Conservation (phyloP, 352 stramenopile species). For the Pythium phragmiticola region DNA sequence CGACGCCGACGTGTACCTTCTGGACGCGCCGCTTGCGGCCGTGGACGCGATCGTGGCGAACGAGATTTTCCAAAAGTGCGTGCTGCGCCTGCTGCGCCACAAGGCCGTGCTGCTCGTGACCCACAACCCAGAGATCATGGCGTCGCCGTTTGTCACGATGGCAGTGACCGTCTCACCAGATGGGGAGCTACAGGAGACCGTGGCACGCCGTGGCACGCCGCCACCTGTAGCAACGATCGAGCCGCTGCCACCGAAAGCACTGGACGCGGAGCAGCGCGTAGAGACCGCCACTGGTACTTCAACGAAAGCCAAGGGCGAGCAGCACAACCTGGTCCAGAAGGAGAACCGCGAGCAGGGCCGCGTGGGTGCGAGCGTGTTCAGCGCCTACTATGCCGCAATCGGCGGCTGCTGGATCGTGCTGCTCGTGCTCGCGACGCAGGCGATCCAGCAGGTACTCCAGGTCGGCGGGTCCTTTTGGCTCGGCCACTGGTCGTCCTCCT, state of each 20-base stretch:
- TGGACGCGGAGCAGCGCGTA: background rate
- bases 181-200: background rate
- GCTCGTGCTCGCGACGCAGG: slow-evolving; percentile 19
- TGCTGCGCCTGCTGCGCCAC: slow-evolving; percentile 57
- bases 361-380: slow-evolving; percentile 37
- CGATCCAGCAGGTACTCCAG: slow-evolving; percentile 34
- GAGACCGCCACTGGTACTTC: background rate
- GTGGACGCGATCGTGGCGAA: slow-evolving; percentile 91
- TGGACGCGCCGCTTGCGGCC: slow-evolving; percentile 88
- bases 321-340: slow-evolving; percentile 12
- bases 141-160: slow-evolving; percentile 44
- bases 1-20: slow-evolving; percentile 56
- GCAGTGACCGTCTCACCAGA: background rate
- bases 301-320: background rate
- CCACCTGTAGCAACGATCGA: no score
- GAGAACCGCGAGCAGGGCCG: slow-evolving; percentile 38
- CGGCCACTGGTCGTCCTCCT: slow-evolving; percentile 26
- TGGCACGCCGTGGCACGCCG: background rate
- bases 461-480: slow-evolving; percentile 20
- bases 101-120: slow-evolving; percentile 75
- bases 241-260: background rate
- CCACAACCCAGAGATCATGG: slow-evolving; percentile 64
- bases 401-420: slow-evolving; percentile 29
- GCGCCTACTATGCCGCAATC: slow-evolving; percentile 36
- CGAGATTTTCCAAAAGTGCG: slow-evolving; percentile 84